Evolutionary conservation across 768 basidiomycete species (phyloP).

Genomic region (Mrakia blollopis): DNA sequence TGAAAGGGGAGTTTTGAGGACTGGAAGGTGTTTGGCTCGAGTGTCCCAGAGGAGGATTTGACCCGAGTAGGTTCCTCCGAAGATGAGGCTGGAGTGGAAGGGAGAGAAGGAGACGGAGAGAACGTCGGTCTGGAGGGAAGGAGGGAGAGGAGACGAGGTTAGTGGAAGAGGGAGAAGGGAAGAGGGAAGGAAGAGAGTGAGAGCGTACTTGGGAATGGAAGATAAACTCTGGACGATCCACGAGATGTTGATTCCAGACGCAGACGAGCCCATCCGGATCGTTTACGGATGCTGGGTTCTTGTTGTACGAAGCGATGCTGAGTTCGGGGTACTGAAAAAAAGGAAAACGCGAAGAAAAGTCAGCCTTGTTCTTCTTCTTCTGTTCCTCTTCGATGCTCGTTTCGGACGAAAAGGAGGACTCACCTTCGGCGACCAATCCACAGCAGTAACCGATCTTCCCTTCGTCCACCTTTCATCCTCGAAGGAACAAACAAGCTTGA

Average conservation of each 20-base stretch:
- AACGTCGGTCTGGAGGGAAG: slow-evolving; percentile 75
- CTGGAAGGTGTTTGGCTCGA: slow-evolving; percentile 89
- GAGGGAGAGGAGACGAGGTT: slow-evolving; percentile 15
- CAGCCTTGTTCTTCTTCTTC: neutral
- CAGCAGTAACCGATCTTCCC: slow-evolving; percentile 89
- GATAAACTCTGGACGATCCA: slow-evolving; percentile 93
- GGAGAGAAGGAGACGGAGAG: slow-evolving; percentile 95
- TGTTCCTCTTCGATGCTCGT: neutral
- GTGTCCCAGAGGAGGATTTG: slow-evolving; percentile 99
- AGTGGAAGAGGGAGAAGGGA: neutral
- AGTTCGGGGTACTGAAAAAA: slow-evolving; percentile 80
- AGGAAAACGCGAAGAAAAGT: neutral
- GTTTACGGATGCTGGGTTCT: slow-evolving; percentile 85
- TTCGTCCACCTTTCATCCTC: slow-evolving; percentile 84
- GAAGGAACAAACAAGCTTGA: slow-evolving; percentile 92
- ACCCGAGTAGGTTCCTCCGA: slow-evolving; percentile 98
- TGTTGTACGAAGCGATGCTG: slow-evolving; percentile 93
- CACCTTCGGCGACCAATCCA: slow-evolving; percentile 98
- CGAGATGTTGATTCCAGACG: slow-evolving; percentile 92
- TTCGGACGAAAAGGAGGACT: no score
- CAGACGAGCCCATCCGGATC: slow-evolving; percentile 97
- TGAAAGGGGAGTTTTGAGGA: slow-evolving; percentile 91
- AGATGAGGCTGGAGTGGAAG: slow-evolving; percentile 93
- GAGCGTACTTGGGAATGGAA: slow-evolving; percentile 88
- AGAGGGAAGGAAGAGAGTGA: slow-evolving; percentile 21